Evolutionary conservation across 2,329 filamentous ascomycete genomes (phyloP), one percentile per base, ranked within the genome.

Genomic region (Sporothrix inflata): DNA sequence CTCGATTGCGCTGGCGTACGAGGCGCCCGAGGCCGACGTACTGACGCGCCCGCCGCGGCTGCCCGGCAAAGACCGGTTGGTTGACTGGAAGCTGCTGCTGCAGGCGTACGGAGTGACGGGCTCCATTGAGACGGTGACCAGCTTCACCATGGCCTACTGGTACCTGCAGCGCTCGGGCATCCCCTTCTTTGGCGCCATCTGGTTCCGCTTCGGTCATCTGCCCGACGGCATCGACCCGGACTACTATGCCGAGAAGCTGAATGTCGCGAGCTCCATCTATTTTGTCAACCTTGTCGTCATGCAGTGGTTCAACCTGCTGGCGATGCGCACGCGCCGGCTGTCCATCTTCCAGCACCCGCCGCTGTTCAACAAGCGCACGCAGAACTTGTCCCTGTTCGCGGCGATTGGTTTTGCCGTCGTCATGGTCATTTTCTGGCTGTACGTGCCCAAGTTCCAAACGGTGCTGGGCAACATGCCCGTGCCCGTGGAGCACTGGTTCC

Each of bases 201-300:
- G 91, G 90, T 90, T 95, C 78, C 85, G 85, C 27, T 93, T 92
- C 77, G 90, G 90, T 68, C 77, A 80, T 3, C 76, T 86, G 4
- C 87, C 85, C 11, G 83, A 76, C 72, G 82, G 78, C 78, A 84
- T 88, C 12, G 85, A 87, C 69, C 80, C 85, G 1, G 87, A 87
- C 61, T 86, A 85, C 71, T 88, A 90, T 76, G 82, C 81, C 0
- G 79, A 82, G 38, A 85, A 87, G 74, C 81, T 91, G 30, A 91
- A 90, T 74, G 85, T 87, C 73, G 91, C 91, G 0, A 91, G 88
- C 49, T 92, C 89, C 19, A 90, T 95, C 73, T 94, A 94, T 80
- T 94, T 94, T 76, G 87, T 94, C 75, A 94, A 90, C 73, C 83
- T 95, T 27, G 92, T 95, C 1, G 89, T 94, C 66, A 93, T 94